Base-by-base conservation (phyloP, 306 rosid genomes). In the Boehmeria nivea region DNA sequence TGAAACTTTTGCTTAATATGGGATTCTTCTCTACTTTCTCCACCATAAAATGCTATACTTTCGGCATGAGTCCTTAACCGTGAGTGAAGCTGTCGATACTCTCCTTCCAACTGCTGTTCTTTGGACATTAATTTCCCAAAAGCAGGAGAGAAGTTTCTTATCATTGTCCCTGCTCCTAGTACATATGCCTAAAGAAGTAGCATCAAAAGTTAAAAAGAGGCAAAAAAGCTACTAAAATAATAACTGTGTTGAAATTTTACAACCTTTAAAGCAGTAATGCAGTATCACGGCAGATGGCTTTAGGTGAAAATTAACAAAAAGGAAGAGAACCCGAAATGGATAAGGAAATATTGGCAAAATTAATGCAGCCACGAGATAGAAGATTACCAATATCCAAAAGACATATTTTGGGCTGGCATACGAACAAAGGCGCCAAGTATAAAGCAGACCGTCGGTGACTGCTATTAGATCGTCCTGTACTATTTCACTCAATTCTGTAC, bases 331-430 rank as follows among this genome's bases (percentile, higher is more conserved):
- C n/a, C n/a, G n/a, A 58, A 25, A 73, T 43, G 8, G 51, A 48
- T 14, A 12, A 39, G 17, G 18, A 36, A 64, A 23, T 14, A 36
- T 19, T 48, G 7, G 31, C n/a, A 37, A 26, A 48, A 46, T 55
- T 22, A 67, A 54, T 58, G 63, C 63, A 64, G 67, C 38, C 47
- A 49, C 49, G 31, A 28, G 48, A 23, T 16, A 43, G 55, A 57
- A 14, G 56, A 48, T 78, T 87, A 93, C 99, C 99, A 87, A 64
- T 64, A 93, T 93, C 96, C 96, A 87, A 68, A 87, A 67, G 80
- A 93, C 84, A 67, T 93, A 93, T 83, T 93, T 93, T 54, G 99
- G 99, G 79, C 99, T 93, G 36, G 99, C 94, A 79, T 93, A 93
- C 50, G 99, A 93, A 70, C 96, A 93, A 54, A 93, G 73, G 51